A percentile compares a stretch with the other conserved stretches of the same genome.
These are phyloP conservation scores for Naganishia randhawae DNA, from an alignment of 768 basidiomycete species.

Conservation along the genomic window DNA sequence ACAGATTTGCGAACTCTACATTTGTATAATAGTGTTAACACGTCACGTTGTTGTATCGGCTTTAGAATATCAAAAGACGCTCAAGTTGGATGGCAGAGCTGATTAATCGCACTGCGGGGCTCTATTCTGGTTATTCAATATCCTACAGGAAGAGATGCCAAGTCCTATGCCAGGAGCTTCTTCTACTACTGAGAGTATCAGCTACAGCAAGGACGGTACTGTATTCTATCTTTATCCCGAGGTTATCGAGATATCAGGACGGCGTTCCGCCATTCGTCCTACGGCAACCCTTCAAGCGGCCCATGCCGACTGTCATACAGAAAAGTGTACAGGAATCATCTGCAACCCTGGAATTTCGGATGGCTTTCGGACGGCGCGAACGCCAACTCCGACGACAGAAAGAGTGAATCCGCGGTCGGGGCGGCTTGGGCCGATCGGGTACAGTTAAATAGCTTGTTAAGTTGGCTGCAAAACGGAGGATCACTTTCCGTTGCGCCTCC, in stretches of 20 bases:
- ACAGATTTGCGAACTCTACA: background rate
- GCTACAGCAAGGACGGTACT: too few relatives aligned
- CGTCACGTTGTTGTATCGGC: background rate
- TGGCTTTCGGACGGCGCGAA: background rate
- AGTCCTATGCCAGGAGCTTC: background rate
- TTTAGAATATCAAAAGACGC: background rate
- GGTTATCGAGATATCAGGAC: background rate
- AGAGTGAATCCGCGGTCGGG: slow-evolving; percentile 2
- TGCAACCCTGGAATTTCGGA: background rate
- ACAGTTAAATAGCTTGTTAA: background rate
- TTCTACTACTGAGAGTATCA: too few relatives aligned
- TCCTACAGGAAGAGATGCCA: too few relatives aligned
- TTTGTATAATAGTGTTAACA: slow-evolving; percentile 9
- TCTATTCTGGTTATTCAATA: too few relatives aligned
- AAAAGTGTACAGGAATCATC: too few relatives aligned
- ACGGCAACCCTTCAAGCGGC: too few relatives aligned
- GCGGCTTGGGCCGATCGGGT: slow-evolving; percentile 7
- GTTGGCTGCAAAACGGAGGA: background rate
- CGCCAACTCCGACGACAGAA: background rate
- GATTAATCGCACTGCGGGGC: too few relatives aligned
- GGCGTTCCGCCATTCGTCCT: too few relatives aligned
- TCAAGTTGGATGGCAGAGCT: too few relatives aligned
- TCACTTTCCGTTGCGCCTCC: background rate
- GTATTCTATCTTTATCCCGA: too few relatives aligned
- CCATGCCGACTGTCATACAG: too few relatives aligned